Evolutionary conservation across 805 yeast genomes (phyloP), one percentile per base, ranked within the genome.

Genomic region (Wickerhamiella cacticola): DNA sequence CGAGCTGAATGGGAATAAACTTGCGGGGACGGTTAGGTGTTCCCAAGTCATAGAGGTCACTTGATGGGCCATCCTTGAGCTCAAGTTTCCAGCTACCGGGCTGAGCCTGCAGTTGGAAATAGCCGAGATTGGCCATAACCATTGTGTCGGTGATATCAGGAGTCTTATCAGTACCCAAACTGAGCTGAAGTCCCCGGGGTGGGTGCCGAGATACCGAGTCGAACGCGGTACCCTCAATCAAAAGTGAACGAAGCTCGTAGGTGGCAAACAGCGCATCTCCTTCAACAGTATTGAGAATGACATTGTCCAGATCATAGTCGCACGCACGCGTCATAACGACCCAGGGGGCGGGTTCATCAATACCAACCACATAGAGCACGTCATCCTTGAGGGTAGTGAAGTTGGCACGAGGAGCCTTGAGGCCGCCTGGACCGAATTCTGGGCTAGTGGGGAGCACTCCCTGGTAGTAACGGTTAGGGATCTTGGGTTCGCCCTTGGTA

Each of bases 51-150:
- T 65, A 77, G 19, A 75, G 64, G 1, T 67, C 66, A 3, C 66
- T 57, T 1, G 80, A 61, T 41, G 63, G 54, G 1, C 75, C 69
- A 3, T 59, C 59, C 51, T 73, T 72, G 10, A 79, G 56, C 1
- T 57, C 55, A n/a, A 84, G 59, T 1, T 65, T 60, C 80, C 84
- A 83, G 3, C 69, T 41, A 0, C 95, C 95, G 1, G 94, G 92
- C 45, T 68, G 69, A 0, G 82, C 78, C 52, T 75, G 75, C 41
- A 92, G 67, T 63, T 88, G 96, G 47, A 82, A 75, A 62, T 89
- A 89, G 0, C 96, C 96, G 52, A 80, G 68, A 34, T 82, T 80
- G 1, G 79, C 73, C 92, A 89, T 82, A 1, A 87, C 78, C 33
- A 65, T 68, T 0, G 95, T 80, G 53, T 79, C 85, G 6, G 52